Percentiles rank a stretch among this genome's conserved stretches.
Conservation (phyloP, 1,284 basidiomycete genomes). For the Thecaphora frezii region DNA sequence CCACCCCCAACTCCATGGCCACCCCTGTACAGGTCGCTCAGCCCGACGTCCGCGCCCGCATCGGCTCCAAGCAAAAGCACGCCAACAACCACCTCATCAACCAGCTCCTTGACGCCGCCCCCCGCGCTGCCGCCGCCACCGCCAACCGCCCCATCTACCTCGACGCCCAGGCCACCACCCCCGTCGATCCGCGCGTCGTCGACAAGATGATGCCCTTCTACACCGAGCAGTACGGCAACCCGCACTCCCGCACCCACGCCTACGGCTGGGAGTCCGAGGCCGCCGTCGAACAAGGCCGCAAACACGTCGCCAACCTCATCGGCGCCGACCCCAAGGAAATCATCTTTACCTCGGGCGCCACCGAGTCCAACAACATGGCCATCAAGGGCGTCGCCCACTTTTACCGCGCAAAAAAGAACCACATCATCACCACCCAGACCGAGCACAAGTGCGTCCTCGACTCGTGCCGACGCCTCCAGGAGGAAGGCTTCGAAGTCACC, state of each 20-base stretch:
- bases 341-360: conserved; percentile 96
- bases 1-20: conserved; percentile 44
- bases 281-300: conserved; percentile 86
- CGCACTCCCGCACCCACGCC: conserved; percentile 94
- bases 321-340: conserved; percentile 94
- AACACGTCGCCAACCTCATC: conserved; percentile 87
- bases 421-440: conserved; percentile 66
- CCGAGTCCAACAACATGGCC: conserved; percentile 96
- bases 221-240: conserved; percentile 96
- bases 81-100: conserved; percentile 31
- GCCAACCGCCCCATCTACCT: conserved; percentile 57
- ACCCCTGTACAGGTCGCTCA: conserved; percentile 48
- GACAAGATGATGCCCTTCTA: conserved; percentile 96
- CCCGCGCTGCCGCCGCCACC: conserved; percentile 23
- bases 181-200: conserved; percentile 92
- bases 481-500: conserved; percentile 96
- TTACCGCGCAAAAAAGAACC: conserved; percentile 57
- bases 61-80: conserved; percentile 37
- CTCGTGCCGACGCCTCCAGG: conserved; percentile 89
- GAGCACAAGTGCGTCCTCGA: conserved; percentile 99
- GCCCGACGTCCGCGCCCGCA: conserved; percentile 32
- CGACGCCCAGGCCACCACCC: conserved; percentile 73
- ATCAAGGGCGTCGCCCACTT: conserved; percentile 97
- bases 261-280: conserved; percentile 99
- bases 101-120: conserved; percentile 30